Percentiles rank a stretch among this genome's conserved stretches.
Conservation (phyloP, 1,284 basidiomycete species). For the Thecaphora thlaspeos region DNA sequence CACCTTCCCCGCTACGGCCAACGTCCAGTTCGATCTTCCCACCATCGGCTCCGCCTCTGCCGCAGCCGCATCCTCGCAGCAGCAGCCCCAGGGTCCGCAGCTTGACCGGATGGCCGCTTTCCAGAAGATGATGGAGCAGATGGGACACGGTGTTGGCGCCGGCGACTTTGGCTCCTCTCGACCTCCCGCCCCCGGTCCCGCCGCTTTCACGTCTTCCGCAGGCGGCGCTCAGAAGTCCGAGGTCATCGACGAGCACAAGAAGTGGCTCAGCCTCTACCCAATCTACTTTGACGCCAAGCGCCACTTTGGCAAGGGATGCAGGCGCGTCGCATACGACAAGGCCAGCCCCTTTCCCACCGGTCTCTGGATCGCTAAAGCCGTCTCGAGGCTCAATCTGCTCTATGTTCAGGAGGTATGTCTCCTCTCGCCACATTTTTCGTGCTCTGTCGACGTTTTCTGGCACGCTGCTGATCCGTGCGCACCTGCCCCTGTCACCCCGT, state of each 20-base stretch:
- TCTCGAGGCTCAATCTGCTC: constrained; percentile 71
- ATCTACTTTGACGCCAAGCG: constrained; percentile 95
- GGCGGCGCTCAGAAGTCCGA: constrained; percentile 6
- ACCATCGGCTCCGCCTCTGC: constrained; percentile 20
- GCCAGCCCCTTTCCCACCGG: constrained; percentile 92
- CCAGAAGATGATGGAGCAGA: constrained; percentile 50
- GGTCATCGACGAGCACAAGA: constrained; percentile 58
- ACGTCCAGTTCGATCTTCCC: constrained; percentile 52
- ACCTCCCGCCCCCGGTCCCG: constrained; percentile 5
- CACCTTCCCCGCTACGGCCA: no score
- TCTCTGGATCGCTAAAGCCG: constrained; percentile 84
- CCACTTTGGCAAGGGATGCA: constrained; percentile 75
- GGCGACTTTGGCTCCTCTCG: constrained; percentile 24
- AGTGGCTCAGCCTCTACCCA: constrained; percentile 93
- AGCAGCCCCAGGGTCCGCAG: constrained; percentile 9
- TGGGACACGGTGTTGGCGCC: constrained; percentile 10
- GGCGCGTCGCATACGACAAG: constrained; percentile 75
- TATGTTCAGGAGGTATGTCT: constrained; percentile 74
- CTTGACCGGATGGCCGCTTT: constrained; percentile 44
- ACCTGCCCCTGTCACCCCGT: no score
- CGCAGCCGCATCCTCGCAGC: constrained; percentile 21
- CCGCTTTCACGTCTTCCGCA: constrained; percentile 10
- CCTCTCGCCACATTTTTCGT: no score
- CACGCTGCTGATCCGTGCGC: no score
- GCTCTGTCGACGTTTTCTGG: no score